phyloP scores from a whole-genome alignment of 495 filamentous ascomycete genomes.

The Podospora australis region DNA sequence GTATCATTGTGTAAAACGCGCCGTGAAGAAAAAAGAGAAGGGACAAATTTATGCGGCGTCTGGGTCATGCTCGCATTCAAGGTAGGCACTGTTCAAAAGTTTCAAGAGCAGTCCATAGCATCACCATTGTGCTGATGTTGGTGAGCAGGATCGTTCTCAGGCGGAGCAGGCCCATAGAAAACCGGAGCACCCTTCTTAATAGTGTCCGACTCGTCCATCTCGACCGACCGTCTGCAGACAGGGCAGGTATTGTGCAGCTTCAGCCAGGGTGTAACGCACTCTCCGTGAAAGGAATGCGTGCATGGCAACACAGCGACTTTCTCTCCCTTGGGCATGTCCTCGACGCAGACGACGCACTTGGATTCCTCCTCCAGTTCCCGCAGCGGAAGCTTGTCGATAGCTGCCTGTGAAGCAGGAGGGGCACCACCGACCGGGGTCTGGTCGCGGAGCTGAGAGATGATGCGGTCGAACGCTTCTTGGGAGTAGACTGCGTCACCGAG shows the following conservation, averaged over 20 bases:
- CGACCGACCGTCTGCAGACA: conserved; percentile 71
- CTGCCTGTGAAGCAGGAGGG: conserved; percentile 67
- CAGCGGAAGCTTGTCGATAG: conserved; percentile 64
- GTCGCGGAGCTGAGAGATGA: conserved; percentile 81
- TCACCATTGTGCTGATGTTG: not conserved
- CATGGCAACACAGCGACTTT: conserved; percentile 76
- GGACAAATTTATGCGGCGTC: too few relatives aligned
- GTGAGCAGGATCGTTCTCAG: not conserved
- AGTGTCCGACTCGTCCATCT: conserved; percentile 17
- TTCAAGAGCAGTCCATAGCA: conserved; percentile 6
- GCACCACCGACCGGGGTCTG: conserved; percentile 63
- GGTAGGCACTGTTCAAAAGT: too few relatives aligned
- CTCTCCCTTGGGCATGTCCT: conserved; percentile 64
- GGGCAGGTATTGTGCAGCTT: conserved; percentile 82
- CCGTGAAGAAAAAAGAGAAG: too few relatives aligned
- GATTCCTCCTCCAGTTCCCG: conserved; percentile 56
- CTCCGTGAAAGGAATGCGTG: conserved; percentile 79
- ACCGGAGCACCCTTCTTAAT: not conserved
- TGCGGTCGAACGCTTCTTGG: conserved; percentile 79
- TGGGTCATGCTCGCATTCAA: too few relatives aligned
- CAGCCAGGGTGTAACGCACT: conserved; percentile 71
- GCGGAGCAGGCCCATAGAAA: not conserved
- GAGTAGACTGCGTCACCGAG: conserved; percentile 78
- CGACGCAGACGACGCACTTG: conserved; percentile 90
- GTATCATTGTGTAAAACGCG: too few relatives aligned